Percentiles rank a stretch among this genome's conserved stretches.
Evolutionary conservation across 768 basidiomycete species (phyloP).

Genomic region (Naganishia onofrii): DNA sequence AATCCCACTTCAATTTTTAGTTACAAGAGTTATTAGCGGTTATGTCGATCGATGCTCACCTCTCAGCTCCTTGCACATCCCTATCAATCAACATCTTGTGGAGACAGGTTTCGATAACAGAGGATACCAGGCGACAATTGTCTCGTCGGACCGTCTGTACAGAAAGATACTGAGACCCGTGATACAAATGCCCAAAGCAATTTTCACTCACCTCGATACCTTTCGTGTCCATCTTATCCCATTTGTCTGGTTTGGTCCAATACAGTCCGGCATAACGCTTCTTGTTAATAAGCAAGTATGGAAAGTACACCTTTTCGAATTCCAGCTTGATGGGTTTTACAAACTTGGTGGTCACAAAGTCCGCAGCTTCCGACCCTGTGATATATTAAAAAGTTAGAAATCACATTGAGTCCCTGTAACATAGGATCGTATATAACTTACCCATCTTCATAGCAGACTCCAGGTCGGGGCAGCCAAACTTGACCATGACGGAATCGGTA

Average conservation of each 20-base stretch:
- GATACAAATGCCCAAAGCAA: neutral
- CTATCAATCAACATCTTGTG: conserved; percentile 97
- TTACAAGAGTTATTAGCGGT: neutral
- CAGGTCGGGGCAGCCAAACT: conserved; percentile 86
- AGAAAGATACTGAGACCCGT: neutral
- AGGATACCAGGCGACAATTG: conserved; percentile 96
- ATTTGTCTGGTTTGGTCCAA: conserved; percentile 92
- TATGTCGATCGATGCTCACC: conserved; percentile 58
- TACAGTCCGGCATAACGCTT: conserved; percentile 98
- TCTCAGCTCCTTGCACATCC: conserved; percentile 88
- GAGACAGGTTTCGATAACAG: conserved; percentile 94
- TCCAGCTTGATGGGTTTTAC: conserved; percentile 95
- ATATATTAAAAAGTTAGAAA: neutral
- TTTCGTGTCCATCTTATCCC: conserved; percentile 99
- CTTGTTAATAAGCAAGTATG: conserved; percentile 95
- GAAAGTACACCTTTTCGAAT: conserved; percentile 99
- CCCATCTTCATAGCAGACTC: conserved; percentile 85
- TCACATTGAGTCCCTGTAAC: neutral
- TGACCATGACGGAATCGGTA: conserved; percentile 99
- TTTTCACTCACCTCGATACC: conserved; percentile 78
- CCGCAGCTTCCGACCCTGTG: conserved; percentile 84
- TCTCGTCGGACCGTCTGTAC: conserved; percentile 90
- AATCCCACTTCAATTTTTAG: conserved; percentile 11
- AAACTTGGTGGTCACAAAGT: conserved; percentile 84
- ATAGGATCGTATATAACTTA: conserved; percentile 50